Conservation (phyloP, 345 rosid species). For the Acer negundo region DNA sequence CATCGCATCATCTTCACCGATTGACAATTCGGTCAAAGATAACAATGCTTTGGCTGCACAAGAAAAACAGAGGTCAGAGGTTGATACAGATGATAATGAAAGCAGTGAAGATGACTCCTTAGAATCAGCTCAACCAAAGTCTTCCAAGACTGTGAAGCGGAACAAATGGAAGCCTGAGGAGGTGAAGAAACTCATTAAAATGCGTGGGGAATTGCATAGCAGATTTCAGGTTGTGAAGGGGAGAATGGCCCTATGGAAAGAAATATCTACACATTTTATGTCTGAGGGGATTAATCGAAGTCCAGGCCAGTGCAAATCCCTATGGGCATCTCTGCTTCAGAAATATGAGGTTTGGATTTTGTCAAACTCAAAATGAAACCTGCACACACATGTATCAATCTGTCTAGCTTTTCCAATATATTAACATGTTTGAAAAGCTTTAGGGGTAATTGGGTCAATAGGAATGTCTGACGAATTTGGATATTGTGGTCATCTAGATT, state of each 20-base stretch:
- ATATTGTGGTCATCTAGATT: neutral
- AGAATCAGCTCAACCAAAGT: conserved; percentile 46
- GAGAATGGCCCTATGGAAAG: conserved; percentile 96
- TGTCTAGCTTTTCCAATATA: neutral
- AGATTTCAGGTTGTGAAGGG: conserved; percentile 81
- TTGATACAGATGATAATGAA: conserved; percentile 35
- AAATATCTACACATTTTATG: conserved; percentile 62
- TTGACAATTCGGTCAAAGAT: conserved; percentile 32
- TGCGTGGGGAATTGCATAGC: conserved; percentile 65
- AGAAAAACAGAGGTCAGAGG: conserved; percentile 24
- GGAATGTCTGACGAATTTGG: neutral
- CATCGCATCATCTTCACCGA: conserved; percentile 40
- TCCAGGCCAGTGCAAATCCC: conserved; percentile 88
- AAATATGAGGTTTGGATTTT: conserved; percentile 67
- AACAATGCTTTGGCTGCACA: conserved; percentile 21
- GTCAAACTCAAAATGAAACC: neutral
- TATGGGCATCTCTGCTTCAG: conserved; percentile 85
- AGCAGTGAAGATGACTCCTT: conserved; percentile 41
- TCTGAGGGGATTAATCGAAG: conserved; percentile 66
- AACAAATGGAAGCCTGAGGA: conserved; percentile 96
- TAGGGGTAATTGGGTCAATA: neutral
- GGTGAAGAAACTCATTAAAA: conserved; percentile 67
- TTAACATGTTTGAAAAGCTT: neutral
- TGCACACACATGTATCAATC: neutral
- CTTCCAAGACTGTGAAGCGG: conserved; percentile 48